These are phyloP conservation scores for Corymbia maculata DNA, from an alignment of 345 rosid species.

Conservation along the genomic window DNA sequence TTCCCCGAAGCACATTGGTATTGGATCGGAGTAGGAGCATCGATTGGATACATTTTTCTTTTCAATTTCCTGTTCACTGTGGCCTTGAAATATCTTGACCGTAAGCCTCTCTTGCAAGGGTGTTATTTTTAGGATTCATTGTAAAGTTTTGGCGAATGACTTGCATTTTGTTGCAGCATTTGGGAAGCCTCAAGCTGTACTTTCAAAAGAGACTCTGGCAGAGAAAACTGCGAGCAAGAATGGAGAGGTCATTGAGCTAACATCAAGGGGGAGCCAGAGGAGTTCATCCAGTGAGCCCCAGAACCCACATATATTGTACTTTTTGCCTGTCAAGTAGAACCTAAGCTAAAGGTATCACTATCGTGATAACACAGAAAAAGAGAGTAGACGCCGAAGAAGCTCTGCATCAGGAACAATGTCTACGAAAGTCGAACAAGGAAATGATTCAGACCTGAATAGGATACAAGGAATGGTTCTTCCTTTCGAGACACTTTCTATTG, in stretches of 20 bases:
- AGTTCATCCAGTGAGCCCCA: constrained; percentile 14
- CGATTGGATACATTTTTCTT: constrained; percentile 46
- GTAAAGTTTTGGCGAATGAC: neutral
- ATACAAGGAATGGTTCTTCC: constrained; percentile 62
- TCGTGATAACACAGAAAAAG: constrained; percentile 19
- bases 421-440: constrained; percentile 18
- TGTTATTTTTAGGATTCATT: neutral
- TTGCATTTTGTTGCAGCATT: constrained; percentile 26
- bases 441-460: constrained; percentile 7
- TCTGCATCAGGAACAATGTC: constrained; percentile 20
- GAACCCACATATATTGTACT: neutral
- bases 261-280: constrained; percentile 7
- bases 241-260: constrained; percentile 19
- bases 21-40: constrained; percentile 74
- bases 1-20: constrained; percentile 71
- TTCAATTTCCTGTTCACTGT: constrained; percentile 62
- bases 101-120: constrained; percentile 29
- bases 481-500: constrained; percentile 45
- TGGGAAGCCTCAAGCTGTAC: constrained; percentile 46
- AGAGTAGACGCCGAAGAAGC: constrained; percentile 6
- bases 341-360: neutral
- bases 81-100: constrained; percentile 57
- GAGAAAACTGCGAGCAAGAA: constrained; percentile 21
- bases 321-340: neutral
- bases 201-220: constrained; percentile 33